Base-by-base conservation (phyloP, 306 rosid species). In the Vigna mungo region DNA sequence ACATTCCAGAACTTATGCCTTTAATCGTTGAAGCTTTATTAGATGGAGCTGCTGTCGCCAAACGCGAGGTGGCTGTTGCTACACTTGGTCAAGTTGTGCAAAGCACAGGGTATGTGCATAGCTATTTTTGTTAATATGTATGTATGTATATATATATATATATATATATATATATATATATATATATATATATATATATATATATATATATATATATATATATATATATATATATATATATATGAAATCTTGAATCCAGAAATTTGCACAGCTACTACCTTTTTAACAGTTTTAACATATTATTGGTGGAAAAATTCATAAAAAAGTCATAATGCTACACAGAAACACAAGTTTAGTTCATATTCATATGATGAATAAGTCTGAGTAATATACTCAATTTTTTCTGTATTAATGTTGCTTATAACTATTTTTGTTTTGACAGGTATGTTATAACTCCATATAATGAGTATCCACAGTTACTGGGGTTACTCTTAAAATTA, bases 51-150 rank as follows among this genome's bases (percentile, higher is more conserved):
- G 93, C 99, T 37, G 97, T 90, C 64, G 59, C 89, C 48, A 92
- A 95, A 80, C 97, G 99, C 49, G 99, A 95, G 82, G 95, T 95
- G 67, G 97, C 99, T 75, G 97, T 95, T 52, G 84, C 95, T 77
- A 95, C 99, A 13, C 97, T 95, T 10, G 99, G 99, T 85, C 99
- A 95, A 89, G 97, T 95, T 86, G 97, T 95, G 71, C 99, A 95
- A 79, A 95, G 99, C 92, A 95, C 99, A 44, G 99, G 99, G 99
- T 95, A 89, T 72, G 85, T 30, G 44, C 77, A 51, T 75, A 59
- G 62, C 43, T 65, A 39, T 74, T 64, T 62, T 79, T 65, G 66
- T 76, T 23, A 16, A 41, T 30, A 66, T 84, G 25, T 66, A n/a
- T n/a, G n/a, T n/a, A n/a, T n/a, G n/a, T n/a, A 41, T 16, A 48